phyloP scores from a whole-genome alignment of 192 early-diverging fungal species.

The Backusella tuberculispora region DNA sequence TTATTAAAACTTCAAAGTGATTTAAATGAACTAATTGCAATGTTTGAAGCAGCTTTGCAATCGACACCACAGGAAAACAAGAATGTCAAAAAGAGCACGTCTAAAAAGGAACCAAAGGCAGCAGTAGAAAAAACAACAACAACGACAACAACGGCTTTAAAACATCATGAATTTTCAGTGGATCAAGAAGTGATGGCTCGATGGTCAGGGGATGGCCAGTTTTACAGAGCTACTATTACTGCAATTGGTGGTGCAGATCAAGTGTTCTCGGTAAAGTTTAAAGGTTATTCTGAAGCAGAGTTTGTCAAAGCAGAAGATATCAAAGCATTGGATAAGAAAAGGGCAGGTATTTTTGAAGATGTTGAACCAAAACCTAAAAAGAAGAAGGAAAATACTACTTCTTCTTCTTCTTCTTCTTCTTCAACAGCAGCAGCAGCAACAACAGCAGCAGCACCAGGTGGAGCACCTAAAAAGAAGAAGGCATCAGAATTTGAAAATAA shows the following conservation, averaged over 20 bases:
- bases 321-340: constrained; percentile 48
- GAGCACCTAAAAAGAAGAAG: constrained; percentile 45
- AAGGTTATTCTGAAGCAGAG: constrained; percentile 62
- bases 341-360: constrained; percentile 40
- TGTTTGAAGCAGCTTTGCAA: constrained; percentile 50
- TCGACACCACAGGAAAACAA: not conserved
- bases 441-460: not conserved
- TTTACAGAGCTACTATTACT: constrained; percentile 66
- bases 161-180: constrained; percentile 46
- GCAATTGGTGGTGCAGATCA: constrained; percentile 56
- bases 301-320: constrained; percentile 55
- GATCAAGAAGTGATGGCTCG: constrained; percentile 69
- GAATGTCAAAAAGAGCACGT: constrained; percentile 17
- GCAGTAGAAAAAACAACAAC: not conserved
- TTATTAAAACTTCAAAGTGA: constrained; percentile 66
- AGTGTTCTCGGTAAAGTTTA: constrained; percentile 62
- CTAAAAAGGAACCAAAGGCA: constrained; percentile 12
- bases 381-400: constrained; percentile 14
- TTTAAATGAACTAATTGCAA: constrained; percentile 69
- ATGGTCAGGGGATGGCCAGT: constrained; percentile 67
- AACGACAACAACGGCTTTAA: constrained; percentile 23
- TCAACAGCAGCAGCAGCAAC: not conserved
- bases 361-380: constrained; percentile 16
- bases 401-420: not conserved
- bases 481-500: constrained; percentile 67